Conservation (phyloP, 2,329 filamentous ascomycete species). For the Pezicula neosporulosa region DNA sequence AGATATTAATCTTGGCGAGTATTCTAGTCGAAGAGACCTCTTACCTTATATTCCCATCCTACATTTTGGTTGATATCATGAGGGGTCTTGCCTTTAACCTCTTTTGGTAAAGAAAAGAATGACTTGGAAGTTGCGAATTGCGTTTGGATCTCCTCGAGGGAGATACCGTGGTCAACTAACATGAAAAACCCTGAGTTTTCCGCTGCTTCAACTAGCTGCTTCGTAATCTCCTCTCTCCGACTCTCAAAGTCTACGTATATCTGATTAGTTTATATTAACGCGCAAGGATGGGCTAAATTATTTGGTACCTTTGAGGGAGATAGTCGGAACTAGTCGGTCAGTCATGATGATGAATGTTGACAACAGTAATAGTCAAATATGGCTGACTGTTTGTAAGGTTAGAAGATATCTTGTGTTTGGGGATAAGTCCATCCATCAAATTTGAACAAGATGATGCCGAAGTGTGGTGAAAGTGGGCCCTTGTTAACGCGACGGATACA, state of each 20-base stretch:
- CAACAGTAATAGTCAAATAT: too few relatives aligned
- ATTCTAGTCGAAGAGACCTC: neutral
- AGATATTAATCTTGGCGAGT: neutral
- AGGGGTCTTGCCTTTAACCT: constrained; percentile 43
- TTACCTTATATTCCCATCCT: neutral
- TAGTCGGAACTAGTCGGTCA: neutral
- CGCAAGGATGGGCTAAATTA: neutral
- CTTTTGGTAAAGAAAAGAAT: constrained; percentile 47
- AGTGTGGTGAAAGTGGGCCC: too few relatives aligned
- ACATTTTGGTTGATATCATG: neutral
- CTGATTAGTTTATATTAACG: neutral
- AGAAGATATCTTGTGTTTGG: too few relatives aligned
- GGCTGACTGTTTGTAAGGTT: too few relatives aligned
- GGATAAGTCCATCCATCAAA: too few relatives aligned
- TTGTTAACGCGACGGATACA: too few relatives aligned
- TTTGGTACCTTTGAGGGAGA: neutral
- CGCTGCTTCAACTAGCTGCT: constrained; percentile 45
- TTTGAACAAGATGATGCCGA: too few relatives aligned
- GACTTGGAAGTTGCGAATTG: constrained; percentile 26
- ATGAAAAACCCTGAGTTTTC: constrained; percentile 56
- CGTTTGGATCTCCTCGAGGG: constrained; percentile 38
- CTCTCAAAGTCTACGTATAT: neutral
- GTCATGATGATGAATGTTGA: neutral
- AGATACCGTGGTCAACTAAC: constrained; percentile 42
- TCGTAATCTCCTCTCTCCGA: constrained; percentile 48